Conservation (phyloP, 2,329 filamentous ascomycete species). For the Calonectria hongkongensis region DNA sequence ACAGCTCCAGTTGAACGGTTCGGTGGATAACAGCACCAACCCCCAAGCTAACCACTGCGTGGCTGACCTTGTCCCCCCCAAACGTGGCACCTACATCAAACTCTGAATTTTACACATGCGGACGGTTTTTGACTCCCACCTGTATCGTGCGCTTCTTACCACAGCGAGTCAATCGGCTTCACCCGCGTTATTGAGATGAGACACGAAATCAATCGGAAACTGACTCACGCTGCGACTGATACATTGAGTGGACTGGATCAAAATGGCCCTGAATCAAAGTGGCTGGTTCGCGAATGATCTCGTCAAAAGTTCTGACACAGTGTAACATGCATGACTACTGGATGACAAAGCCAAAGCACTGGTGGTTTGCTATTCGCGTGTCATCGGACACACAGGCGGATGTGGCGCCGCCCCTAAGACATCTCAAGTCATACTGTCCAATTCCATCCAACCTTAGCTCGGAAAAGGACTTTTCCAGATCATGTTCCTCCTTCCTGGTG, state of each 20-base stretch:
- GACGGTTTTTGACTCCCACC: neutral
- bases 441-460: slow-evolving; percentile 25
- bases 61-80: slow-evolving; percentile 41
- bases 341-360: slow-evolving; percentile 28
- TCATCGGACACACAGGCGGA: slow-evolving; percentile 47
- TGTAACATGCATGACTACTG: slow-evolving; percentile 37
- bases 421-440: slow-evolving; percentile 42
- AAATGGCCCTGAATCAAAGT: slow-evolving; percentile 39
- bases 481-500: neutral
- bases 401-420: slow-evolving; percentile 52
- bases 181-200: slow-evolving; percentile 7
- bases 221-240: slow-evolving; percentile 27
- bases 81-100: slow-evolving; percentile 38
- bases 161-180: slow-evolving; percentile 7
- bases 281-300: slow-evolving; percentile 47
- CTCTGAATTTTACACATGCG: slow-evolving; percentile 9
- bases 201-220: slow-evolving; percentile 7
- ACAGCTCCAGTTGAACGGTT: slow-evolving; percentile 49
- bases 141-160: neutral
- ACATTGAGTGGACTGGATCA: slow-evolving; percentile 10
- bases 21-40: slow-evolving; percentile 47
- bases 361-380: slow-evolving; percentile 51
- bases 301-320: slow-evolving; percentile 50
- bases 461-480: slow-evolving; percentile 7
- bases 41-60: slow-evolving; percentile 40